phyloP scores from a whole-genome alignment of 2,329 filamentous ascomycete genomes.

The Trichoderma oligosporum region DNA sequence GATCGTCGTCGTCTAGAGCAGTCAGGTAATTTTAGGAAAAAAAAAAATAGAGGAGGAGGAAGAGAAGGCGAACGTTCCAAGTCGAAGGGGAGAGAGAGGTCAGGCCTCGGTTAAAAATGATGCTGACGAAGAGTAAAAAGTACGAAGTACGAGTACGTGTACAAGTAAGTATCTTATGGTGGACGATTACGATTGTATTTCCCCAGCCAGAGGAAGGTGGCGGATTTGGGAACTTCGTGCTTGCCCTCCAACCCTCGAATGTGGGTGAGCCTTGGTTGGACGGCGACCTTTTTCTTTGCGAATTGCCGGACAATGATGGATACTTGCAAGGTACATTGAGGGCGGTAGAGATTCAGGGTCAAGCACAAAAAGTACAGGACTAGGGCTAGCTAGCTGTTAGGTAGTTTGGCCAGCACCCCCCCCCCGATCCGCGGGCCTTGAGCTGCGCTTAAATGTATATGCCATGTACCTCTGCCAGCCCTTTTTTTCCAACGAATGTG shows the following conservation, averaged over 20 bases:
- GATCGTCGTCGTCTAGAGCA: too few relatives aligned
- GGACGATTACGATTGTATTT: too few relatives aligned
- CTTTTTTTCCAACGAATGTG: conserved; percentile 5
- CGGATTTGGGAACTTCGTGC: conserved; percentile 10
- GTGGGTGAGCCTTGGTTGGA: background rate
- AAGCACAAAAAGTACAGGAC: conserved; percentile 15
- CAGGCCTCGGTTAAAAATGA: background rate
- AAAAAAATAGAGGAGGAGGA: too few relatives aligned
- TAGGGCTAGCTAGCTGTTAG: conserved; percentile 5
- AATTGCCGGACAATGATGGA: background rate
- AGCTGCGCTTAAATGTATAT: background rate
- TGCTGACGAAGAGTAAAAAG: background rate
- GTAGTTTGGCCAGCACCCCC: background rate
- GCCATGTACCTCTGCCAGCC: background rate
- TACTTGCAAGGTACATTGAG: conserved; percentile 5
- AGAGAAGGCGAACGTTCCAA: background rate
- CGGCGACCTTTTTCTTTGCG: too few relatives aligned
- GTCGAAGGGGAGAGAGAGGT: background rate
- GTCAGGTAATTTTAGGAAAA: too few relatives aligned
- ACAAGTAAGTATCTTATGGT: too few relatives aligned
- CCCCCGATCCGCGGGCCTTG: background rate
- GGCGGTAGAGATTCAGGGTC: background rate
- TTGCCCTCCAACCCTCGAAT: conserved; percentile 10
- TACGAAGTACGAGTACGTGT: too few relatives aligned
- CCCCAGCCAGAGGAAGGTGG: conserved; percentile 8